phyloP scores from a whole-genome alignment of 305 asterid genomes.

The Fraxinus albicans region DNA sequence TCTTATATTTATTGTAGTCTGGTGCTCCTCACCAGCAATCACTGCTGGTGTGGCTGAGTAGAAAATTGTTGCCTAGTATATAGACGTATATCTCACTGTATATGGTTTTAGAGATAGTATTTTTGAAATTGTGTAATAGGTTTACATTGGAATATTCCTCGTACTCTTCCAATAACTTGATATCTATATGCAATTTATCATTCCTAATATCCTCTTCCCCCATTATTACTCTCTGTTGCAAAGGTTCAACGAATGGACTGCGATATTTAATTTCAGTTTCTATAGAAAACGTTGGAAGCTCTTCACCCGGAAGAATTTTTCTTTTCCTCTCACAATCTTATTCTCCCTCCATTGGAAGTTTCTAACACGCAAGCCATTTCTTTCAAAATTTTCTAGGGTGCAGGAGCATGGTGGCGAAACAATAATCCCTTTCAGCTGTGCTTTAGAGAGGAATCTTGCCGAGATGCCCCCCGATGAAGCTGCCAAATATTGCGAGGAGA shows the following conservation, averaged over 20 bases:
- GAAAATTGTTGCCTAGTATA: background rate
- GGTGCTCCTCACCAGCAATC: background rate
- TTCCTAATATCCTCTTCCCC: background rate
- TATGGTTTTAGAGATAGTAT: background rate
- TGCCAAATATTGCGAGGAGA: slow-evolving; percentile 91
- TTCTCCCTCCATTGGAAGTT: background rate
- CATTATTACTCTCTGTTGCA: background rate
- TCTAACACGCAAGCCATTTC: background rate
- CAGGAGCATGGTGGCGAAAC: slow-evolving; percentile 97
- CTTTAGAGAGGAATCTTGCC: slow-evolving; percentile 82
- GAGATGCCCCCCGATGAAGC: slow-evolving; percentile 83
- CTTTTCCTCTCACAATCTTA: background rate
- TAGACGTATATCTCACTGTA: background rate
- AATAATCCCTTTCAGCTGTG: slow-evolving; percentile 90
- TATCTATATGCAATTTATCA: background rate
- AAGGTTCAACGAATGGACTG: background rate
- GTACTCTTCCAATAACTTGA: background rate
- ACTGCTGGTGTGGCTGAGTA: slow-evolving; percentile 1
- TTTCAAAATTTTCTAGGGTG: slow-evolving; percentile 59
- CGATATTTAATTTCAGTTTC: background rate
- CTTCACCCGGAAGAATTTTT: background rate
- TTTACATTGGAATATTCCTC: background rate
- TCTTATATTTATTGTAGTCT: background rate
- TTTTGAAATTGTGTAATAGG: background rate
- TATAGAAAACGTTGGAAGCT: background rate